These are phyloP conservation scores for Mycogone perniciosa DNA, from an alignment of 2,329 filamentous ascomycete species.

Conservation along the genomic window DNA sequence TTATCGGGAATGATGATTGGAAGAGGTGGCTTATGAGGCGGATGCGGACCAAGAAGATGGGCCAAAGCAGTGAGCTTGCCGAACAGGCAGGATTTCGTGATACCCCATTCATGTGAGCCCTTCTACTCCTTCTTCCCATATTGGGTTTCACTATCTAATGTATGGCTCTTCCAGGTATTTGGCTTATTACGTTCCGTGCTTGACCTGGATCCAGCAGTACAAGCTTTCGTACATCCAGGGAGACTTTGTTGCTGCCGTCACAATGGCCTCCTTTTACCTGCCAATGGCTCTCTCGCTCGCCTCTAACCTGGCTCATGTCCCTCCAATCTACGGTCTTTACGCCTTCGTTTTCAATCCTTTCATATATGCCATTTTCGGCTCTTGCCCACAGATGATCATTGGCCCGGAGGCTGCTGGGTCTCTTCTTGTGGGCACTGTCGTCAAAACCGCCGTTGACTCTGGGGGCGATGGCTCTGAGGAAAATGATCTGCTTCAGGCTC, in stretches of 20 bases:
- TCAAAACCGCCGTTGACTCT: slow-evolving; percentile 67
- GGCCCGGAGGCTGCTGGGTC: slow-evolving; percentile 93
- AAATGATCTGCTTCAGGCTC: slow-evolving; percentile 62
- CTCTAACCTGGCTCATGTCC: slow-evolving; percentile 85
- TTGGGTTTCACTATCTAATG: not conserved
- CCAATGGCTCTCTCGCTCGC: slow-evolving; percentile 94
- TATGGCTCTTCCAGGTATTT: slow-evolving; percentile 57
- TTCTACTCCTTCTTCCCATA: not conserved
- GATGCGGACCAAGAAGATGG: slow-evolving; percentile 60
- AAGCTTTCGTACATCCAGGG: slow-evolving; percentile 73
- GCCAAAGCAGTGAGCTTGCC: slow-evolving; percentile 65
- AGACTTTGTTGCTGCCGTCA: slow-evolving; percentile 81
- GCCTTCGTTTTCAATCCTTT: slow-evolving; percentile 89
- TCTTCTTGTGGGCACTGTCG: slow-evolving; percentile 78
- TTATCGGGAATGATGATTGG: slow-evolving; percentile 39
- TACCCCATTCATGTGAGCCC: slow-evolving; percentile 62
- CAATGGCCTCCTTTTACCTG: slow-evolving; percentile 98
- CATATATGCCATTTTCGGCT: slow-evolving; percentile 85
- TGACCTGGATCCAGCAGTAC: slow-evolving; percentile 89
- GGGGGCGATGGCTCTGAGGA: slow-evolving; percentile 58
- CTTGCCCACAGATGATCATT: slow-evolving; percentile 87
- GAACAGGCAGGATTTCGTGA: slow-evolving; percentile 68
- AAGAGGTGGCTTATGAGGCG: slow-evolving; percentile 43
- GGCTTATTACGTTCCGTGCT: slow-evolving; percentile 84
- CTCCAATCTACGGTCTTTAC: slow-evolving; percentile 90